Percentiles rank a stretch among this genome's conserved stretches.
These are phyloP conservation scores for Phytopythium oedochilum DNA, from an alignment of 352 stramenopile species.

Conservation along the genomic window DNA sequence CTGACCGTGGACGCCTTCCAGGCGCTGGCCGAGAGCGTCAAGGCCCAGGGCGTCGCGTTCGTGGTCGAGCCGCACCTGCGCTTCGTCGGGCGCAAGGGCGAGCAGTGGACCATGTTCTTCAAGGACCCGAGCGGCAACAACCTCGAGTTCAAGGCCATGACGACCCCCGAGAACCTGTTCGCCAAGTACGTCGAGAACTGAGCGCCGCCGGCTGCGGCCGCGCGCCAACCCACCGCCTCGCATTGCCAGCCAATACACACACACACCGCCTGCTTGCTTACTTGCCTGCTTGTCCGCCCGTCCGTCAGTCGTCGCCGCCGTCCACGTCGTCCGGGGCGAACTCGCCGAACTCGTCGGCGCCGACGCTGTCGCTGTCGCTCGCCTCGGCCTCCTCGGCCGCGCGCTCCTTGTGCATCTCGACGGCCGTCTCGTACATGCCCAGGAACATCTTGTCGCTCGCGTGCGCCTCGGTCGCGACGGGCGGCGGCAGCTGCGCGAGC, in stretches of 20 bases:
- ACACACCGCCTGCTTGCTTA: not conserved
- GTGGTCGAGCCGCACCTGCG: conserved; percentile 95
- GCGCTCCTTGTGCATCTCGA: conserved; percentile 84
- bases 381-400: conserved; percentile 27
- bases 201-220: not conserved
- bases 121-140: conserved; percentile 97
- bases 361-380: conserved; percentile 21
- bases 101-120: conserved; percentile 99
- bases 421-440: conserved; percentile 82
- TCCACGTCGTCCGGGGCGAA: conserved; percentile 51
- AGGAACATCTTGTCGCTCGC: conserved; percentile 79
- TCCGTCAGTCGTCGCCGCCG: conserved; percentile 35
- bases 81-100: conserved; percentile 92
- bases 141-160: conserved; percentile 99
- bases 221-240: not conserved
- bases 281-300: not conserved
- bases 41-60: conserved; percentile 82
- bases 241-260: conserved; percentile 4
- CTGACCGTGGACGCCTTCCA: conserved; percentile 93
- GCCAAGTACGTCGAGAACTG: conserved; percentile 94
- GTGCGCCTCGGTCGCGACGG: conserved; percentile 44
- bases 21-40: conserved; percentile 78
- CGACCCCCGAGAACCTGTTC: conserved; percentile 95
- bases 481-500: conserved; percentile 40
- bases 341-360: conserved; percentile 41